These are phyloP conservation scores for Scedosporium apiospermum DNA, from an alignment of 2,329 filamentous ascomycete species.

Conservation along the genomic window DNA sequence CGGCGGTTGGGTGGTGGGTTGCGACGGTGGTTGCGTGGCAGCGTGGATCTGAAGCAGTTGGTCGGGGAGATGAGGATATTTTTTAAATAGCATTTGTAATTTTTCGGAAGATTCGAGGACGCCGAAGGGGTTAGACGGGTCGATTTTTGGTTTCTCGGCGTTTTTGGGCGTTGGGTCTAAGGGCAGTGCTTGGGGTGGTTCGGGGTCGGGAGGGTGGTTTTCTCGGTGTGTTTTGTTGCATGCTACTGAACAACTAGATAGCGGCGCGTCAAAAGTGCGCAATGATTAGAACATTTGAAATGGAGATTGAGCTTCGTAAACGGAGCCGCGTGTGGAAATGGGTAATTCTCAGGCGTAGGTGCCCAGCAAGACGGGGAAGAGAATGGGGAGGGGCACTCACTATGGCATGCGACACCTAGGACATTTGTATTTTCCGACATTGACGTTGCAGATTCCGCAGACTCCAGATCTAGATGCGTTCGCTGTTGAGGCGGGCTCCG, in stretches of 20 bases:
- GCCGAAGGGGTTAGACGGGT: constrained; percentile 34
- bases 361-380: background rate
- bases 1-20: background rate
- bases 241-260: constrained; percentile 44
- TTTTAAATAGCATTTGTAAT: constrained; percentile 39
- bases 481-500: background rate
- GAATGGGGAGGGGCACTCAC: constrained; percentile 29
- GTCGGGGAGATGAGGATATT: constrained; percentile 39
- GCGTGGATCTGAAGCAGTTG: constrained; percentile 39
- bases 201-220: constrained; percentile 34
- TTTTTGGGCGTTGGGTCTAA: constrained; percentile 5
- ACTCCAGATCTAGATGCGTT: constrained; percentile 4
- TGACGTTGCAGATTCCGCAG: constrained; percentile 44
- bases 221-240: constrained; percentile 45
- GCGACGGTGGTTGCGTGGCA: constrained; percentile 36
- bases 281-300: background rate
- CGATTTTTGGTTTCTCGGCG: constrained; percentile 4
- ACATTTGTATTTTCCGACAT: constrained; percentile 52
- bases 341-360: no score
- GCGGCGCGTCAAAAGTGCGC: background rate
- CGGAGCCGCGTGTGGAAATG: no score
- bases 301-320: no score
- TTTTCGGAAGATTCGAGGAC: constrained; percentile 40
- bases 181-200: constrained; percentile 16
- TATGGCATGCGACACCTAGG: constrained; percentile 48